phyloP scores from a whole-genome alignment of 179 eudicot species.

The Silene noctiflora region DNA sequence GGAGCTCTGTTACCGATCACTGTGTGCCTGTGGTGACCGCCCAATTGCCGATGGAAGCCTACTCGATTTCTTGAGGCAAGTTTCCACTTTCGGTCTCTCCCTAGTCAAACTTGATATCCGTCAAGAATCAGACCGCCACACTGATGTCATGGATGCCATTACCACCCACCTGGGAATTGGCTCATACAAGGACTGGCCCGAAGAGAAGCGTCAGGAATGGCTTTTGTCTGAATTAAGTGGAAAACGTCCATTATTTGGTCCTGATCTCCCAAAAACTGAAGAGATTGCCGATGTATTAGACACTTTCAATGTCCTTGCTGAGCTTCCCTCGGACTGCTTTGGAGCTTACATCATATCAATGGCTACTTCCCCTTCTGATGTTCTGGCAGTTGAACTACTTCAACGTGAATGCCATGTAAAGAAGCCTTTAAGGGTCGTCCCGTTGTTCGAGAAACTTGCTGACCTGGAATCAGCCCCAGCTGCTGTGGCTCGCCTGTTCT shows the following conservation, averaged over 20 bases:
- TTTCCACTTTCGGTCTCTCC: conserved; percentile 89
- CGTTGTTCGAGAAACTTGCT: conserved; percentile 85
- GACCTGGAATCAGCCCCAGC: conserved; percentile 94
- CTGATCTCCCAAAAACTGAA: conserved; percentile 89
- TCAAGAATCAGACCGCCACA: conserved; percentile 92
- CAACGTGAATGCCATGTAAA: conserved; percentile 90
- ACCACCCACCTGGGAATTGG: conserved; percentile 82
- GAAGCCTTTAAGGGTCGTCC: conserved; percentile 79
- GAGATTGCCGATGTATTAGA: conserved; percentile 89
- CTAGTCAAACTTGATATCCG: conserved; percentile 87
- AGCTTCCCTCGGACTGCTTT: conserved; percentile 85
- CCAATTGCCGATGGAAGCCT: conserved; percentile 95
- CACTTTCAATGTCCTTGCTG: conserved; percentile 73
- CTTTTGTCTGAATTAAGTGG: conserved; percentile 85
- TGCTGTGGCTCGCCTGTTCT: conserved; percentile 79
- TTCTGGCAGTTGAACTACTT: conserved; percentile 88
- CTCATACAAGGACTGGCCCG: conserved; percentile 94
- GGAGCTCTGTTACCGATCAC: conserved; percentile 88
- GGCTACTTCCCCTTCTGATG: conserved; percentile 97
- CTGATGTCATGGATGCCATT: conserved; percentile 87
- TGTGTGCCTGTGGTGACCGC: conserved; percentile 85
- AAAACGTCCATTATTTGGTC: conserved; percentile 87
- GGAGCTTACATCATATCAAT: conserved; percentile 95
- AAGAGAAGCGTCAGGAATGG: conserved; percentile 82
- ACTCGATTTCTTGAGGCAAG: conserved; percentile 89